These are phyloP conservation scores for Syncephalastrum contaminatum DNA, from an alignment of 371 early-diverging fungal genomes.

Conservation along the genomic window DNA sequence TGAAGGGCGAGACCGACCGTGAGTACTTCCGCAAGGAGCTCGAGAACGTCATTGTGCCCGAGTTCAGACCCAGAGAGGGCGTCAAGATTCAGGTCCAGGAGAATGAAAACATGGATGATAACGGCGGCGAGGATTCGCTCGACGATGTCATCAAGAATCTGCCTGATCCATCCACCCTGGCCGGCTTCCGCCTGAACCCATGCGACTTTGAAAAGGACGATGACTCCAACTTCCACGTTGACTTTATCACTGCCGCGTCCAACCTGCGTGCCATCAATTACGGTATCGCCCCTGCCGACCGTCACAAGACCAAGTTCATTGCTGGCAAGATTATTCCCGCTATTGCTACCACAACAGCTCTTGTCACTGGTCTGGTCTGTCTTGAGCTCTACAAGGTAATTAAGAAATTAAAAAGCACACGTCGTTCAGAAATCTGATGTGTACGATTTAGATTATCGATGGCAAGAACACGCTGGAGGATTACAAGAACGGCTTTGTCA, in stretches of 20 bases:
- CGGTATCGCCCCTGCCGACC: conserved; percentile 89
- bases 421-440: background rate
- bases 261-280: conserved; percentile 99
- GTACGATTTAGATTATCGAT: conserved; percentile 55
- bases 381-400: conserved; percentile 95
- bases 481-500: conserved; percentile 99
- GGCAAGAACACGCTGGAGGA: conserved; percentile 85
- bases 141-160: conserved; percentile 67
- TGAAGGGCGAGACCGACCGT: conserved; percentile 75
- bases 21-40: conserved; percentile 68
- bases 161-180: conserved; percentile 73
- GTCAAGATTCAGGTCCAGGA: conserved; percentile 97
- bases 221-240: conserved; percentile 99
- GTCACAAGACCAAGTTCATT: conserved; percentile 98
- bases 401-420: conserved; percentile 6
- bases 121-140: conserved; percentile 53
- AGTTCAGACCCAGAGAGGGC: conserved; percentile 88
- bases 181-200: conserved; percentile 78
- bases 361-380: conserved; percentile 98
- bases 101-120: conserved; percentile 61
- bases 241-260: conserved; percentile 97
- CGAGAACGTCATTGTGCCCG: conserved; percentile 74
- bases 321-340: conserved; percentile 99
- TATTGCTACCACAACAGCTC: conserved; percentile 99
- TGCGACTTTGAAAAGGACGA: conserved; percentile 99